A percentile compares a stretch with the other conserved stretches of the same genome.
phyloP scores from a whole-genome alignment of 2,329 filamentous ascomycete genomes.

The Nakataea oryzae region DNA sequence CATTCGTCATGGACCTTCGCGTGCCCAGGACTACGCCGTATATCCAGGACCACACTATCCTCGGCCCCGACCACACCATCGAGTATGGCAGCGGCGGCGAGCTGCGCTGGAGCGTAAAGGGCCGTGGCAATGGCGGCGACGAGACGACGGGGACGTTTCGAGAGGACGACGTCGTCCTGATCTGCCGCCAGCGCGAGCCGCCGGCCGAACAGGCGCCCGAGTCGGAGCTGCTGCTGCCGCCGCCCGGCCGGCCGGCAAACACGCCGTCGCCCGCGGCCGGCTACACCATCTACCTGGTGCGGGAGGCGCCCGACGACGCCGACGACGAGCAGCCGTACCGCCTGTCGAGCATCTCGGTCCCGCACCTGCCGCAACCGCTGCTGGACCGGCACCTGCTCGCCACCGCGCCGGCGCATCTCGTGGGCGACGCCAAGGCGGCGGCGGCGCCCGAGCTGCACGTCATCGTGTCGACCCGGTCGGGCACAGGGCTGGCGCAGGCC shows the following conservation, averaged over 20 bases:
- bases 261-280: neutral
- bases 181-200: neutral
- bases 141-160: neutral
- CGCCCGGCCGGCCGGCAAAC: neutral
- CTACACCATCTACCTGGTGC: neutral
- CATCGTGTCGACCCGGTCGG: conserved; percentile 58
- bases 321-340: conserved; percentile 8
- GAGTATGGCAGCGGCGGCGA: conserved; percentile 3
- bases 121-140: neutral
- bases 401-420: conserved; percentile 19
- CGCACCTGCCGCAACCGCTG: conserved; percentile 24
- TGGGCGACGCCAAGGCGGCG: neutral
- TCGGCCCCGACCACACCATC: conserved; percentile 3
- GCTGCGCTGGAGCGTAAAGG: conserved; percentile 4
- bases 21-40: conserved; percentile 9
- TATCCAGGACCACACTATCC: conserved; percentile 6
- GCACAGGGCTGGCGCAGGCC: conserved; percentile 41
- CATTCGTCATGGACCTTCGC: neutral
- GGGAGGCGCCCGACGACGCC: neutral
- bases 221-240: neutral
- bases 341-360: conserved; percentile 7
- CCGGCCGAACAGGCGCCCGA: neutral
- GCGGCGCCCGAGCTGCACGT: conserved; percentile 38
- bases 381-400: conserved; percentile 24
- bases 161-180: conserved; percentile 1